phyloP scores from a whole-genome alignment of 805 yeast genomes.

The Candida maesae region DNA sequence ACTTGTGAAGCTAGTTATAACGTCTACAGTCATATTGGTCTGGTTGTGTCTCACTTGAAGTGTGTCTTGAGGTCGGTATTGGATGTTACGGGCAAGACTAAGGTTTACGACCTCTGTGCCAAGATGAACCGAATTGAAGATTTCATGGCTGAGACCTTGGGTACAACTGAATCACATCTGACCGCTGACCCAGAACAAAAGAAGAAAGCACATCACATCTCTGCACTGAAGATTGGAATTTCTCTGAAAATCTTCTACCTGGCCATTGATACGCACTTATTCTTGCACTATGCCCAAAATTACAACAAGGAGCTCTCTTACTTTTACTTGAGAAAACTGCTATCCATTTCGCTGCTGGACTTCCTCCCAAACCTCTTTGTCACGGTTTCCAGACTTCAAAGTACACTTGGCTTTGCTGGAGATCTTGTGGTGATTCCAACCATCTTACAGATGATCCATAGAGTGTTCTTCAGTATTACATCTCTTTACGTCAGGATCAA shows the following conservation, averaged over 20 bases:
- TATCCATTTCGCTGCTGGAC: slow-evolving; percentile 3
- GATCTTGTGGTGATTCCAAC: slow-evolving; percentile 6
- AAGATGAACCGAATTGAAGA: slow-evolving; percentile 5
- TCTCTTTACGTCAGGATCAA: slow-evolving; percentile 10
- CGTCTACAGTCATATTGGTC: neutral
- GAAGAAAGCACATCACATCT: neutral
- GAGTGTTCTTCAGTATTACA: slow-evolving; percentile 1
- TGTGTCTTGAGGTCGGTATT: slow-evolving; percentile 1
- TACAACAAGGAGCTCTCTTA: slow-evolving; percentile 2
- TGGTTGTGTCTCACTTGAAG: slow-evolving; percentile 1
- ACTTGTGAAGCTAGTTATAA: neutral
- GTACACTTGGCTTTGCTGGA: neutral
- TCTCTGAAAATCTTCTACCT: slow-evolving; percentile 5
- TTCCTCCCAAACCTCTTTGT: slow-evolving; percentile 8
- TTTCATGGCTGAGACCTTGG: neutral
- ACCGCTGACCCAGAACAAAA: neutral
- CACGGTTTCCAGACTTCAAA: slow-evolving; percentile 3
- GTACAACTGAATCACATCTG: neutral
- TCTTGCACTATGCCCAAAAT: slow-evolving; percentile 4
- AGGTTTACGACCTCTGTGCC: slow-evolving; percentile 1
- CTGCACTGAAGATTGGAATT: neutral
- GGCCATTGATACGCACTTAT: slow-evolving; percentile 3
- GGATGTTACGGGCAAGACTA: slow-evolving; percentile 4
- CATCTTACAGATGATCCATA: slow-evolving; percentile 3
- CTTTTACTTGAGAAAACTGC: slow-evolving; percentile 7